Evolutionary conservation across 1,284 basidiomycete species (phyloP), one percentile per base, ranked within the genome.

Genomic region (Ustilago crameri): DNA sequence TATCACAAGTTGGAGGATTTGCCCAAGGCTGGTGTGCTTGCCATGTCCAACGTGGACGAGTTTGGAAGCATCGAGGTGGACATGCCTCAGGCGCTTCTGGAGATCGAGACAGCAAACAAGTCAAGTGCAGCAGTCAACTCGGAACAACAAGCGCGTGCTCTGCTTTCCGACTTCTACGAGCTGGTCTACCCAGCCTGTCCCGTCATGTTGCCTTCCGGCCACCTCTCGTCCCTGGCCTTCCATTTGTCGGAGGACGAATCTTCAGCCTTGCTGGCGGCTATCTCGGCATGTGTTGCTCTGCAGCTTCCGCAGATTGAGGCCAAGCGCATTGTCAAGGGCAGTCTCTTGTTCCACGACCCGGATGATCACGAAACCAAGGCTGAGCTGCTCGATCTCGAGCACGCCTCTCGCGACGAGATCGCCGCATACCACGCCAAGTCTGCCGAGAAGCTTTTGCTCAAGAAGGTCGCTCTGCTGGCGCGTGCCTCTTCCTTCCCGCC

Each of bases 141-240:
- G 38, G 72, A 75, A 32, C 72, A 71, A 51, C 72, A 75, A 45
- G 59, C 72, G 10, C 61, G 72, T 22, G 60, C 63, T 9, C 45
- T 75, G 37, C 57, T 77, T 5, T 51, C 64, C 9, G 69, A 70
- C 67, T 79, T 67, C 42, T 79, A 74, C 52, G 71, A 79, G 67
- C 66, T 72, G 22, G 77, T 79, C 24, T 79, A 79, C 38, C 74
- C 77, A 2, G 67, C 69, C 3, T 71, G 70, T 23, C 75, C 77
- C 9, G 76, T 79, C 34, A 68, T 79, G 56, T 50, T 76, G 30
- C 71, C 75, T 3, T 74, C 77, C 3, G 74, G 64, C 10, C 75
- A 74, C 34, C 71, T 79, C 7, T 77, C 77, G 15, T 78, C 77
- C 32, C 48, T 78, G 15, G 76, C 77, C 9, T 79, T 79, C 51